Evolutionary conservation across 2,329 filamentous ascomycete genomes (phyloP).

Genomic region (Verticillium dahliae): DNA sequence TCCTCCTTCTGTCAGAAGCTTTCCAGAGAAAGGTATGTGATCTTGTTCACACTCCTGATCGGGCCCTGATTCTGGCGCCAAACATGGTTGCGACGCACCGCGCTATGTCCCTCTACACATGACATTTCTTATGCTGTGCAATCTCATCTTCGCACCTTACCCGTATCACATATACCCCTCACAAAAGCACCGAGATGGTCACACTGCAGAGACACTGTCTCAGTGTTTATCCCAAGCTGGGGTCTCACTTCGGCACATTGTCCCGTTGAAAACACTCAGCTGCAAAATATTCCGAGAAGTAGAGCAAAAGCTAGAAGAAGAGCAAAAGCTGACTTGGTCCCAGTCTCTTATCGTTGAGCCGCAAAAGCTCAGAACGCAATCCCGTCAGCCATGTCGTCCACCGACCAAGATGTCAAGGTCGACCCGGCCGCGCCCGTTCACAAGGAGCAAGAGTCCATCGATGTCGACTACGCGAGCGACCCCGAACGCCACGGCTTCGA

Average conservation of each 20-base stretch:
- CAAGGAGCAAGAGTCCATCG: conserved; percentile 8
- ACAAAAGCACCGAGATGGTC: neutral
- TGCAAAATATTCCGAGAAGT: neutral
- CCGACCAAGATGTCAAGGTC: conserved; percentile 10
- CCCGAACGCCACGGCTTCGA: conserved; percentile 19
- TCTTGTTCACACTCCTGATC: neutral
- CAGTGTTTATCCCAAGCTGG: neutral
- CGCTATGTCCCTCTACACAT: neutral
- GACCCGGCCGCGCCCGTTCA: neutral
- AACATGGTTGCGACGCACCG: neutral
- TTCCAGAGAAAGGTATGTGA: neutral
- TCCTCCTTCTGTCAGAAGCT: neutral
- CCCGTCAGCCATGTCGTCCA: neutral
- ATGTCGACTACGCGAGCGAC: conserved; percentile 11
- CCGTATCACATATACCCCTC: neutral
- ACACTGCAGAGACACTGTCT: neutral
- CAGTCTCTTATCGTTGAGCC: neutral
- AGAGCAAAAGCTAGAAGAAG: neutral
- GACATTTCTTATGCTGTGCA: neutral
- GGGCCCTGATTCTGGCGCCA: neutral
- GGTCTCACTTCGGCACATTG: neutral
- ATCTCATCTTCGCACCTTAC: neutral
- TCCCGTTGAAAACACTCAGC: neutral
- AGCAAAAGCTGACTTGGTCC: neutral
- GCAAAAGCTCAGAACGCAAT: neutral